Evolutionary conservation across 371 early-diverging fungal genomes (phyloP).

Genomic region (Rhizomucor miehei): DNA sequence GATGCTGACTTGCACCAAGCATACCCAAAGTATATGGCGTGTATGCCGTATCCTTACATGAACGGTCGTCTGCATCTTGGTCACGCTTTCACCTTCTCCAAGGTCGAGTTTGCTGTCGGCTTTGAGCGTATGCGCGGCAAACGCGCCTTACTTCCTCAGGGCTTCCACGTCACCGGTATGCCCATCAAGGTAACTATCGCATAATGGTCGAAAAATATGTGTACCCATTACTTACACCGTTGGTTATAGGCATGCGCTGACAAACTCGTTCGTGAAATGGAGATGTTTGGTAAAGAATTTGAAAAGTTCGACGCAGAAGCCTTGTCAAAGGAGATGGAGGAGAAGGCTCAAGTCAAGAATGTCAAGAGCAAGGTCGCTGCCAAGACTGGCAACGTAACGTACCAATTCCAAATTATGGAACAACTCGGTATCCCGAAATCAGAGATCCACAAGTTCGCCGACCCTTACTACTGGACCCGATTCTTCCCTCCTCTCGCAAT

Average conservation of each 20-base stretch:
- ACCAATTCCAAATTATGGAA: conserved; percentile 97
- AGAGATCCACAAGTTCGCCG: conserved; percentile 95
- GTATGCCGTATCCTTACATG: conserved; percentile 99
- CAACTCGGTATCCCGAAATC: conserved; percentile 85
- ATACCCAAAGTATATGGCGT: conserved; percentile 93
- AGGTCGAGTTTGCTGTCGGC: conserved; percentile 95
- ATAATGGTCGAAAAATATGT: not conserved
- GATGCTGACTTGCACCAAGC: conserved; percentile 56
- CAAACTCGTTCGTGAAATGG: conserved; percentile 95
- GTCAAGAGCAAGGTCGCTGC: conserved; percentile 86
- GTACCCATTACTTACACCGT: not conserved
- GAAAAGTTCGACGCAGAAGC: conserved; percentile 50
- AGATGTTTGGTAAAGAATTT: conserved; percentile 89
- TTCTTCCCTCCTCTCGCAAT: conserved; percentile 96
- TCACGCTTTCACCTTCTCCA: conserved; percentile 97
- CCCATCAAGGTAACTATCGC: conserved; percentile 89
- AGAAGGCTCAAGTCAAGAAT: conserved; percentile 57
- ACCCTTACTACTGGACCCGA: conserved; percentile 94
- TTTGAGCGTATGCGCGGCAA: conserved; percentile 96
- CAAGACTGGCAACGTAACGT: conserved; percentile 83
- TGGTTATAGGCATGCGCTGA: conserved; percentile 90
- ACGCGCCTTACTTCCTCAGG: conserved; percentile 96
- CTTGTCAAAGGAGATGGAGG: conserved; percentile 48
- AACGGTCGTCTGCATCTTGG: conserved; percentile 99
- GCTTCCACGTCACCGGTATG: conserved; percentile 99